phyloP scores from a whole-genome alignment of 768 basidiomycete genomes.

The Melanogaster broomeanus region DNA sequence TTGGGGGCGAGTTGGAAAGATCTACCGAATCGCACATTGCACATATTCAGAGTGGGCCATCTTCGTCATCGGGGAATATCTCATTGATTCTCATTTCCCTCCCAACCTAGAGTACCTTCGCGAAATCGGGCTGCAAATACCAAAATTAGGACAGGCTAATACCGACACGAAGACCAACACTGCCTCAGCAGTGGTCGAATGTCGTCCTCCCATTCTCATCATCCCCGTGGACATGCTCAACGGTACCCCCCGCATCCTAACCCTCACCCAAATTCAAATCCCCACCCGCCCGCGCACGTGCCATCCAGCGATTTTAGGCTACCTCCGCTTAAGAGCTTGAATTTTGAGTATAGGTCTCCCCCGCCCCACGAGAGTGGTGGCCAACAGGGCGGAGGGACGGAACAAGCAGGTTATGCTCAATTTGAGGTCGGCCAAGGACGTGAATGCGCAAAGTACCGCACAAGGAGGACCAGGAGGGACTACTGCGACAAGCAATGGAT shows the following conservation, averaged over 20 bases:
- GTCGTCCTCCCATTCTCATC: slow-evolving; percentile 44
- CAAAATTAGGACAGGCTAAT: slow-evolving; percentile 6
- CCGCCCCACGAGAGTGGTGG: slow-evolving; percentile 26
- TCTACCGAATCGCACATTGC: slow-evolving; percentile 17
- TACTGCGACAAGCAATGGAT: slow-evolving; percentile 12
- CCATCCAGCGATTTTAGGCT: slow-evolving; percentile 53
- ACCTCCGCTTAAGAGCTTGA: slow-evolving; percentile 74
- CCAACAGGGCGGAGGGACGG: background rate
- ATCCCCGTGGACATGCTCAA: slow-evolving; percentile 38
- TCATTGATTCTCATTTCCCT: slow-evolving; percentile 13
- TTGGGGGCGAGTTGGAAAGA: slow-evolving; percentile 7
- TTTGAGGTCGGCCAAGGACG: slow-evolving; percentile 27
- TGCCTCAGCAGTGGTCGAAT: slow-evolving; percentile 27
- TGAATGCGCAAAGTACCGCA: background rate
- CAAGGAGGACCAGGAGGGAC: background rate
- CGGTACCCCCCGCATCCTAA: slow-evolving; percentile 14
- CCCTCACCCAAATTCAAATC: slow-evolving; percentile 28
- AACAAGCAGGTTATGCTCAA: slow-evolving; percentile 9
- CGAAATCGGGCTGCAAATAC: slow-evolving; percentile 1
- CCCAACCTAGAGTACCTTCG: slow-evolving; percentile 13
- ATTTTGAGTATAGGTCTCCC: slow-evolving; percentile 50
- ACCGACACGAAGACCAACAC: background rate
- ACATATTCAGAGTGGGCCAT: slow-evolving; percentile 1
- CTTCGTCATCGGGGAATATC: slow-evolving; percentile 16
- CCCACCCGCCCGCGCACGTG: slow-evolving; percentile 37